Evolutionary conservation across 1,284 basidiomycete species (phyloP).

Genomic region (Entoloma clypeatum): DNA sequence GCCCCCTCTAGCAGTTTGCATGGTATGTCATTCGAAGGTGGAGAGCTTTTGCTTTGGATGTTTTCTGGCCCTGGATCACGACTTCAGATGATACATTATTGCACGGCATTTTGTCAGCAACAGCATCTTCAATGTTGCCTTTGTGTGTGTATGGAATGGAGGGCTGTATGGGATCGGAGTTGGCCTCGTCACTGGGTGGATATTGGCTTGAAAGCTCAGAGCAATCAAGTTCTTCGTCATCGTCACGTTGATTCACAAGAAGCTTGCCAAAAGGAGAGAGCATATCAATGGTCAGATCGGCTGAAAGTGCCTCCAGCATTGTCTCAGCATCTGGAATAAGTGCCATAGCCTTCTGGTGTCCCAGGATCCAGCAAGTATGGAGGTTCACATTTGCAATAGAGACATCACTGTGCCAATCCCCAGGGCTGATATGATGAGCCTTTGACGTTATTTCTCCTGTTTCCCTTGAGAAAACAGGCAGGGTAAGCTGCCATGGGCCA

Average conservation of each 20-base stretch:
- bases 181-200: no score
- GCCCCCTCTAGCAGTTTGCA: not conserved
- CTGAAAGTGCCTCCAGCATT: no score
- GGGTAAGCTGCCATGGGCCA: not conserved
- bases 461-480: not conserved
- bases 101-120: not conserved
- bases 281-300: no score
- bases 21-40: not conserved
- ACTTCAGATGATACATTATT: not conserved
- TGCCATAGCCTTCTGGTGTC: not conserved
- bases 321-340: not conserved
- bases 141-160: not conserved
- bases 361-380: not conserved
- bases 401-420: not conserved
- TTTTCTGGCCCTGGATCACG: not conserved
- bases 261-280: no score
- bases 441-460: conserved; percentile 6
- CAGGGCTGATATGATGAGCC: conserved; percentile 8
- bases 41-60: not conserved
- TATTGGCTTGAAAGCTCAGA: no score
- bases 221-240: no score
- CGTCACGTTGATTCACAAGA: no score
- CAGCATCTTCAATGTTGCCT: not conserved
- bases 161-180: no score
- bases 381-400: not conserved